Base-by-base conservation (phyloP, 495 filamentous ascomycete species). In the Trichocladium uniseriatum region DNA sequence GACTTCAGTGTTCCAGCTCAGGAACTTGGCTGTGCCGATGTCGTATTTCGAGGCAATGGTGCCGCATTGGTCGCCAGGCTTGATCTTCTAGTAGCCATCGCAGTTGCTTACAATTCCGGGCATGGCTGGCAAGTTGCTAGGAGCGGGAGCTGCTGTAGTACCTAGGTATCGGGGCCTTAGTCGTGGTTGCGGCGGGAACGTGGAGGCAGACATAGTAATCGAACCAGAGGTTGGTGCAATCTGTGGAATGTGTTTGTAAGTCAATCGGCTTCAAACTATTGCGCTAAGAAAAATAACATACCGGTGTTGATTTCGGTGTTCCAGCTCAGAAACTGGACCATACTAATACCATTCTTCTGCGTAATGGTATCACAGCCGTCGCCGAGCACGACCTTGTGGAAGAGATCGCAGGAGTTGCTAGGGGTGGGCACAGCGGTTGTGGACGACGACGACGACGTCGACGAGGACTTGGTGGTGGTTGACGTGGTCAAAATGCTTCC, bases 341-440 rank as follows among this genome's bases (percentile, higher is more conserved):
- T 21, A 34, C 57, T 56, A 18, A 70, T 70, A 5, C 59, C 46
- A 38, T 56, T 20, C 11, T 39, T 34, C 6, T 44, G 24, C 18
- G 68, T 66, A 34, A 78, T 62, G 27, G 55, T 58, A 2, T 46
- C 44, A 52, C 75, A 78, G 45, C 54, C 61, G 41, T 77, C 73
- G 32, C 69, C 71, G 0, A 41, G 36, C n/a, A 47, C 22, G 9
- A 75, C 65, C 27, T 62, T 55, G 56, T 70, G 61, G 54, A 70
- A 76, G 20, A 60, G 52, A 45, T 66, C 52, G 55, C 74, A 78
- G 11, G 57, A 37, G 44, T 46, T 46, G 44, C 32, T 46, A 5
- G 31, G 32, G 13, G 43, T 22, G 16, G 31, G 29, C 6, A 18
- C 19, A 9, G 43, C 11, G 6, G 43, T 46, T 15, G 43, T 46